Evolutionary conservation across 345 rosid species (phyloP).

Genomic region (Melastoma malabathricum): DNA sequence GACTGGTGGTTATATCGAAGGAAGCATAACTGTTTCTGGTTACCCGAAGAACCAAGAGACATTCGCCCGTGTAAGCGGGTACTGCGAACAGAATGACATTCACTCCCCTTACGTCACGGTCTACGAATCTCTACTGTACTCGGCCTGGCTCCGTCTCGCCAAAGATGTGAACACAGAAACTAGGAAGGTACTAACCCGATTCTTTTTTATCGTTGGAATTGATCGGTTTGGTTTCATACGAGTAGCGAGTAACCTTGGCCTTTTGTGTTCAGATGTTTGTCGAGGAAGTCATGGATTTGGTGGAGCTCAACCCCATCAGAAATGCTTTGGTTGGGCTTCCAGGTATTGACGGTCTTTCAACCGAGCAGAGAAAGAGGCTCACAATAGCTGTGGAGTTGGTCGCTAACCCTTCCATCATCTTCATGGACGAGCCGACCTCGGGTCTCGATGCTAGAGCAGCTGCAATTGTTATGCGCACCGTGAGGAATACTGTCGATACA

Average conservation of each 20-base stretch:
- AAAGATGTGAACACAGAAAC: slow-evolving; percentile 6
- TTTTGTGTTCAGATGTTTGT: slow-evolving; percentile 16
- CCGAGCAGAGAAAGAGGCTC: slow-evolving; percentile 15
- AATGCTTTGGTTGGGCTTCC: slow-evolving; percentile 14
- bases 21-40: slow-evolving; percentile 25
- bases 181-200: slow-evolving; percentile 2
- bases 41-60: slow-evolving; percentile 27
- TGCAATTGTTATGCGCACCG: no score
- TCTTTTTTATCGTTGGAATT: no score
- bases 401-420: no score
- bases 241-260: background rate
- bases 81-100: no score
- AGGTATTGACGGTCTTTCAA: slow-evolving; percentile 12
- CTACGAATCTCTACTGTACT: slow-evolving; percentile 14
- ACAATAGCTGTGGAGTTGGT: slow-evolving; percentile 15
- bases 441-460: no score
- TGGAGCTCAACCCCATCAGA: slow-evolving; percentile 12
- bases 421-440: no score
- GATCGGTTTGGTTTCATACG: no score
- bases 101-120: slow-evolving; percentile 12
- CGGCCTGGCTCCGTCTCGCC: slow-evolving; percentile 15
- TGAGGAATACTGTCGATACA: no score
- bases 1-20: slow-evolving; percentile 32
- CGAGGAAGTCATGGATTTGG: no score
- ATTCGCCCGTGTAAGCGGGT: slow-evolving; percentile 14